Evolutionary conservation across 2,329 filamentous ascomycete species (phyloP).

Genomic region (Drechslera avenae): DNA sequence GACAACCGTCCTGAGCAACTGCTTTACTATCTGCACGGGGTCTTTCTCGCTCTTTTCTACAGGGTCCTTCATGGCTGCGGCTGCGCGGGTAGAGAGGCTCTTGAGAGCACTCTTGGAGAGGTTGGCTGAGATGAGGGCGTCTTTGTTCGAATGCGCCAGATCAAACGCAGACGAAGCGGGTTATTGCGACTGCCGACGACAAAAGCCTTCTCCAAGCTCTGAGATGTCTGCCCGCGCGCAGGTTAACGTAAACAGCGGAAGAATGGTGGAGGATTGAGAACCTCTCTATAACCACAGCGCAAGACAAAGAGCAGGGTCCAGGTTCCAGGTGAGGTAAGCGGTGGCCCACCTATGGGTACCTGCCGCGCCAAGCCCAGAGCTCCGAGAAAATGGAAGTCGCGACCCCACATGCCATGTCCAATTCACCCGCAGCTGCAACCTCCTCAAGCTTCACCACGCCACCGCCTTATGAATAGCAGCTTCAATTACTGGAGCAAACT

Average conservation of each 20-base stretch:
- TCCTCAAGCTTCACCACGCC: constrained; percentile 3
- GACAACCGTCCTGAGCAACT: constrained; percentile 82
- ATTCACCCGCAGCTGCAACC: constrained; percentile 6
- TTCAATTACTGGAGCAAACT: constrained; percentile 29
- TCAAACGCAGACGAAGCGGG: background rate
- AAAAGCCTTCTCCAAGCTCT: constrained; percentile 6
- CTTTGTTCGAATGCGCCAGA: constrained; percentile 19
- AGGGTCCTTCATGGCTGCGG: constrained; percentile 44
- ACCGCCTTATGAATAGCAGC: constrained; percentile 30
- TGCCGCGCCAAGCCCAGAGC: constrained; percentile 30
- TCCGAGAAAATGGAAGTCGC: constrained; percentile 27
- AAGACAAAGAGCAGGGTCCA: background rate
- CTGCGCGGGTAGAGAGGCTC: constrained; percentile 8
- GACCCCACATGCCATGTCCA: constrained; percentile 18
- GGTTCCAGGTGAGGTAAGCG: constrained; percentile 15
- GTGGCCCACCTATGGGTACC: constrained; percentile 24
- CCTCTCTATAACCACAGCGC: constrained; percentile 1
- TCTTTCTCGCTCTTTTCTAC: constrained; percentile 48
- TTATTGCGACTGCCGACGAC: background rate
- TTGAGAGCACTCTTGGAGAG: background rate
- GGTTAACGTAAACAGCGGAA: constrained; percentile 18
- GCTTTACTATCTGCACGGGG: constrained; percentile 70
- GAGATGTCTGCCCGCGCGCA: constrained; percentile 17
- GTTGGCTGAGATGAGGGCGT: constrained; percentile 1
- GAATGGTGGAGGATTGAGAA: constrained; percentile 13